These are phyloP conservation scores for Dothistroma septosporum DNA, from an alignment of 2,329 filamentous ascomycete species.

Conservation along the genomic window DNA sequence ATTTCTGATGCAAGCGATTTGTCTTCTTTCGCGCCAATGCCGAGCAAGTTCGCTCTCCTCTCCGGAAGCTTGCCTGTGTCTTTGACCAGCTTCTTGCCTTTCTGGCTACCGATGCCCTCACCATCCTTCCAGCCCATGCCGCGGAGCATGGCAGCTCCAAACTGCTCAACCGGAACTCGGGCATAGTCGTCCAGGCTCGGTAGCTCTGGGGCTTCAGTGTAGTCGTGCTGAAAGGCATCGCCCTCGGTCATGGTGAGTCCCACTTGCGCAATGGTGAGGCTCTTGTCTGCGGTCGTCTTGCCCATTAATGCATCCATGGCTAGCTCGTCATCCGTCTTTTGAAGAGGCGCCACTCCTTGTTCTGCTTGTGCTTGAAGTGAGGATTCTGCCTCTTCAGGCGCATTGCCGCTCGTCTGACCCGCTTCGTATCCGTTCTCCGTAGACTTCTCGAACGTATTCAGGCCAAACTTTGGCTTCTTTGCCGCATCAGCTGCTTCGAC, in stretches of 20 bases:
- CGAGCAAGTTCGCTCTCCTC: conserved; percentile 73
- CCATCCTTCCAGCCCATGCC: conserved; percentile 93
- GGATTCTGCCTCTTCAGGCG: conserved; percentile 24
- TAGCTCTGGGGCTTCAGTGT: conserved; percentile 66
- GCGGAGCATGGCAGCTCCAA: conserved; percentile 81
- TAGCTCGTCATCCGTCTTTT: conserved; percentile 55
- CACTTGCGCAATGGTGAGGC: conserved; percentile 37
- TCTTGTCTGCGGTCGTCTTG: conserved; percentile 34
- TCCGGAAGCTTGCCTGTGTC: conserved; percentile 56
- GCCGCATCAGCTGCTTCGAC: conserved; percentile 26
- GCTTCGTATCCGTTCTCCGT: conserved; percentile 18
- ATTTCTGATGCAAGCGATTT: conserved; percentile 63
- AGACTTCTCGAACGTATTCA: conserved; percentile 43
- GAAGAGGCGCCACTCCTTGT: conserved; percentile 6
- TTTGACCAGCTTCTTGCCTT: conserved; percentile 45
- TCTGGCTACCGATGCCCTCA: conserved; percentile 54
- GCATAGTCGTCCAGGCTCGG: conserved; percentile 81
- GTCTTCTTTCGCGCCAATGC: conserved; percentile 81
- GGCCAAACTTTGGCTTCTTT: conserved; percentile 50
- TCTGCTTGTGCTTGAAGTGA: conserved; percentile 4
- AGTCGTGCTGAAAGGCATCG: conserved; percentile 50
- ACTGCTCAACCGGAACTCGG: conserved; percentile 87
- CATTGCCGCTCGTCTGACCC: neutral
- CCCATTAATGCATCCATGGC: conserved; percentile 47
- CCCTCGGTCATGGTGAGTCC: conserved; percentile 30